phyloP scores from a whole-genome alignment of 163 green algal species.

The Coccomyxa subellipsoidea region DNA sequence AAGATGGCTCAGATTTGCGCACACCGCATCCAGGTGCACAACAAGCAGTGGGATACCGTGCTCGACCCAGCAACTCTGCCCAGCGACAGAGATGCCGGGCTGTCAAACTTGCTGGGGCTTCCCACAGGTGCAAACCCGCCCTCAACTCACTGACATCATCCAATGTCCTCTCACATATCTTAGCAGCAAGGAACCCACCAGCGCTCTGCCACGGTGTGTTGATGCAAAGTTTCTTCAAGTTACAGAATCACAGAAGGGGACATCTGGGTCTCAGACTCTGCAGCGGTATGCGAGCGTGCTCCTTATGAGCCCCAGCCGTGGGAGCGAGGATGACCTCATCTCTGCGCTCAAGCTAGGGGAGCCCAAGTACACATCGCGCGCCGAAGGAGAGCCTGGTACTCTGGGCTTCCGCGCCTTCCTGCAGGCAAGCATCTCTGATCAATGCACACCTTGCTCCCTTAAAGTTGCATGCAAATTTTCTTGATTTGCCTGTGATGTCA shows the following conservation, averaged over 20 bases:
- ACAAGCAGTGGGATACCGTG: background rate
- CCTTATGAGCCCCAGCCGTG: background rate
- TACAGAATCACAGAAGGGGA: background rate
- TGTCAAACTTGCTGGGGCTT: background rate
- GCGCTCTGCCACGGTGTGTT: no score
- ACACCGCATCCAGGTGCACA: background rate
- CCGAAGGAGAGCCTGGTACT: conserved; percentile 61
- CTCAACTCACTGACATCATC: background rate
- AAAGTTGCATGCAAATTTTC: background rate
- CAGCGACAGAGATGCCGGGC: background rate
- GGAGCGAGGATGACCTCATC: background rate
- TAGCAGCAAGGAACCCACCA: no score
- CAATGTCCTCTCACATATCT: background rate
- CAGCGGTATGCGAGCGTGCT: background rate
- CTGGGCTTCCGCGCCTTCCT: conserved; percentile 88
- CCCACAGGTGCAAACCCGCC: background rate
- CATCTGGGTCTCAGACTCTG: background rate
- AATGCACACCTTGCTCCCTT: background rate
- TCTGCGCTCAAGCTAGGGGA: background rate
- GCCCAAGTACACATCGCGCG: background rate
- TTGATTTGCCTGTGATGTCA: no score
- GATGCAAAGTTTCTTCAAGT: background rate
- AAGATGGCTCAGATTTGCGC: background rate
- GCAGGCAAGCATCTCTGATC: background rate
- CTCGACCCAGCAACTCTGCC: background rate